phyloP scores from a whole-genome alignment of 495 filamentous ascomycete genomes.

The Xylaria bambusicola region DNA sequence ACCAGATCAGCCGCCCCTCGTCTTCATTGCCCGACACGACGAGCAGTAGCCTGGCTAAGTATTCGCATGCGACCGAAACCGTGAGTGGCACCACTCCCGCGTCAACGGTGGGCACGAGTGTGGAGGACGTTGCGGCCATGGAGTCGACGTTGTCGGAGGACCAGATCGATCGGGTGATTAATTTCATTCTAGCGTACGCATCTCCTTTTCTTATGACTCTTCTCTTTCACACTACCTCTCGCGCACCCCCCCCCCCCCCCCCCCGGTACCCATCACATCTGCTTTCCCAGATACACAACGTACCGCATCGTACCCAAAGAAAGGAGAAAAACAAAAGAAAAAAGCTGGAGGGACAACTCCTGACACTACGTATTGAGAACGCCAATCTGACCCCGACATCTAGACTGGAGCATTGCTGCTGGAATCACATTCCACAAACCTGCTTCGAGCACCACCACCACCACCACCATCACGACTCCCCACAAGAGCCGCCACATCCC shows the following conservation, averaged over 20 bases:
- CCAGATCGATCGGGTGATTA: conserved; percentile 47
- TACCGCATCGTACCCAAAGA: no score
- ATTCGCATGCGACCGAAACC: neutral
- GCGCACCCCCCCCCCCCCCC: neutral
- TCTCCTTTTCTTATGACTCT: neutral
- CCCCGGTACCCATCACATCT: neutral
- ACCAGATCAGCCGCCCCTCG: conserved; percentile 24
- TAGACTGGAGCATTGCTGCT: conserved; percentile 54
- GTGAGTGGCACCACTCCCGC: conserved; percentile 1
- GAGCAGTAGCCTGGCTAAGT: conserved; percentile 1
- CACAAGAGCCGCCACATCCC: neutral
- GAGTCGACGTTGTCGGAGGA: conserved; percentile 28
- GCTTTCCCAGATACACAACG: no score
- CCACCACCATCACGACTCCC: conserved; percentile 6
- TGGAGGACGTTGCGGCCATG: neutral
- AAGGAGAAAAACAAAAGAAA: no score
- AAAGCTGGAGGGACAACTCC: no score
- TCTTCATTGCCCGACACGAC: conserved; percentile 7
- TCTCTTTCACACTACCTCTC: no score
- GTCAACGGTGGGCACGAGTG: neutral
- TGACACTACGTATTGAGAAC: no score
- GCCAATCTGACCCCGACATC: neutral
- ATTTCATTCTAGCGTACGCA: conserved; percentile 52
- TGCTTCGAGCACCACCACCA: conserved; percentile 31
- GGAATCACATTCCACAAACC: conserved; percentile 45